Conservation (phyloP, 371 early-diverging fungal genomes). For the Mucor sp. region DNA sequence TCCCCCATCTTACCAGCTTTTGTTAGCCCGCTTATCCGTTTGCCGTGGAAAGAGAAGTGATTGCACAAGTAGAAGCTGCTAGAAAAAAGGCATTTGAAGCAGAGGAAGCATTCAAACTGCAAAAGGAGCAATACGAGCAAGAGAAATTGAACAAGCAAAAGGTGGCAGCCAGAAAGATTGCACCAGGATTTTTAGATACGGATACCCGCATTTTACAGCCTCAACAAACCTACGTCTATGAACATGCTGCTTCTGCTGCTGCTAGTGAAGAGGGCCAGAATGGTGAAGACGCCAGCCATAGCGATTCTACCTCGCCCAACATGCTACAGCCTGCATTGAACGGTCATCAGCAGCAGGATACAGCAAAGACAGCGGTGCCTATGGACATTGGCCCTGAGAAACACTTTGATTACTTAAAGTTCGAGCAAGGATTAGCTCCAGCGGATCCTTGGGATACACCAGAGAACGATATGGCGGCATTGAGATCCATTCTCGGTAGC, state of each 20-base stretch:
- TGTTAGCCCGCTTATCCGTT: slow-evolving; percentile 40
- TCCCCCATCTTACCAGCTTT: neutral
- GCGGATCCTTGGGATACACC: slow-evolving; percentile 78
- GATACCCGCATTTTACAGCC: slow-evolving; percentile 55
- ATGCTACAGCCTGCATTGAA: neutral
- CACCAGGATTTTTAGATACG: slow-evolving; percentile 60
- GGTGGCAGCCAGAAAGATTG: slow-evolving; percentile 56
- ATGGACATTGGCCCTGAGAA: slow-evolving; percentile 11
- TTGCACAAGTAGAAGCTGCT: slow-evolving; percentile 33
- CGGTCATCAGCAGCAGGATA: neutral
- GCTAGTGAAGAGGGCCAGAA: neutral
- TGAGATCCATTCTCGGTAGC: slow-evolving; percentile 46
- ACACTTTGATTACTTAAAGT: slow-evolving; percentile 62
- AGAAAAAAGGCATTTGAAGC: slow-evolving; percentile 23
- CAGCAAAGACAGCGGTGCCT: neutral
- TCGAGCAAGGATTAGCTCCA: slow-evolving; percentile 72
- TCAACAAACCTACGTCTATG: slow-evolving; percentile 40
- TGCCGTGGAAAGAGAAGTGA: slow-evolving; percentile 43
- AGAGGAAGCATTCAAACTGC: slow-evolving; percentile 17
- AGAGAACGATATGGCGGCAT: slow-evolving; percentile 53
- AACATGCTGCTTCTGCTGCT: neutral
- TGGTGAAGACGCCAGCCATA: neutral
- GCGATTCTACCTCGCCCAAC: slow-evolving; percentile 9
- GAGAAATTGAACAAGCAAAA: slow-evolving; percentile 47
- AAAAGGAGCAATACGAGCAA: slow-evolving; percentile 28